Evolutionary conservation across 148 eudicot genomes (phyloP), one percentile per base, ranked within the genome.

Genomic region (Chenopodium quinoa): DNA sequence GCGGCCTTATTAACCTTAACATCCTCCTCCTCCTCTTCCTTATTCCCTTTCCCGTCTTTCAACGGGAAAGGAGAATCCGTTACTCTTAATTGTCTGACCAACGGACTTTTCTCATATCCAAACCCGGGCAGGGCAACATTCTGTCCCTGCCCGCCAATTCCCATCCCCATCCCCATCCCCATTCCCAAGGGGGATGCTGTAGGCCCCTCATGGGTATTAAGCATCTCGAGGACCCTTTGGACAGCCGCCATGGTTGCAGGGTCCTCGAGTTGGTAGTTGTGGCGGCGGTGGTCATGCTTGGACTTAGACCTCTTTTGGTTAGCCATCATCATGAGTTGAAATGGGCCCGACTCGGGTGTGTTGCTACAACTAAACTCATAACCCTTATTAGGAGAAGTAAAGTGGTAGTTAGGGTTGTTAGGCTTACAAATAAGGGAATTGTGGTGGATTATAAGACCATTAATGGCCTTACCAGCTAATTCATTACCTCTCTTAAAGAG

Each of bases 281-380:
- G 16, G 56, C 72, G 75, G 44, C 71, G 79, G 69, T 66, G 82
- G 54, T 75, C 83, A 58, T 73, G 76, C 67, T 80, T 80, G 64
- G 65, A 56, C 73, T 71, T 79, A 27, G 77, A 31, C 77, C 46
- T 76, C 73, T 80, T 84, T 40, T 79, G 79, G 25, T 84, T 69
- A 46, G 79, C 87, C 75, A 82, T 86, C 29, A 78, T 76, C 29
- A 78, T 76, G 63, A 81, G 20, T n/a, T 80, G 71, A 65, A 84
- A 73, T 1, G 88, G 82, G 40, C 80, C 86, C 11, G 73, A 75
- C 0, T 63, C 84, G 0, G 97, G 97, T 84, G 86, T 93, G 82
- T 89, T 90, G 71, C 91, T 89, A 71, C 93, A 93, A 85, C 93
- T 91, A 85, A 93, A 93, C 75, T 93, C 95, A 75, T 93, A 90